Conservation (phyloP, 306 rosid species). For the Quercus wislizeni region DNA sequence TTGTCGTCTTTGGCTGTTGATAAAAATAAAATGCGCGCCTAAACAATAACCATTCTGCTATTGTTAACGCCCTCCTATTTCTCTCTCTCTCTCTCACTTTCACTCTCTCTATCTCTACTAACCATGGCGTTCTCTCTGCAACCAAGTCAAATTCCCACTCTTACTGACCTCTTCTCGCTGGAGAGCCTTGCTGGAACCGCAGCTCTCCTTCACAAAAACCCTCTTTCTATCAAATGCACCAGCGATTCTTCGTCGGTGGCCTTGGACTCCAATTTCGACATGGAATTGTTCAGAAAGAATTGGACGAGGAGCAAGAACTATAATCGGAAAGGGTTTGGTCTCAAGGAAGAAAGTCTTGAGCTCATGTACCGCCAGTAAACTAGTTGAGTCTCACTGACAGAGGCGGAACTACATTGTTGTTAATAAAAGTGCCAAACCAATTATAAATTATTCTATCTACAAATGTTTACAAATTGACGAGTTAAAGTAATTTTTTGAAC, state of each 20-base stretch:
- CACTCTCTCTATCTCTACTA: neutral
- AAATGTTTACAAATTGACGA: too few species aligned
- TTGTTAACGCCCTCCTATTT: neutral
- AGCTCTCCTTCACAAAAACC: constrained; percentile 8
- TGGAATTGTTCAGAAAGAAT: constrained; percentile 80
- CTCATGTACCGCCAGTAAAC: constrained; percentile 92
- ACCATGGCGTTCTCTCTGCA: constrained; percentile 45
- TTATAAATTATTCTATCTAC: too few species aligned
- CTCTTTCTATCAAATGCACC: constrained; percentile 55
- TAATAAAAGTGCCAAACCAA: too few species aligned
- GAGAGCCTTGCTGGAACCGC: constrained; percentile 21
- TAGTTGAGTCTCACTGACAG: constrained; percentile 35
- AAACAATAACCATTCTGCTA: neutral
- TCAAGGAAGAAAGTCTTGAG: constrained; percentile 75
- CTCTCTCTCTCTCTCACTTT: neutral
- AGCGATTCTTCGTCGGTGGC: constrained; percentile 40
- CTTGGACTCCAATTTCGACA: constrained; percentile 61
- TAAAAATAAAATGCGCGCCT: constrained; percentile 18
- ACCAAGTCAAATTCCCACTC: constrained; percentile 50
- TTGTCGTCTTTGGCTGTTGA: too few species aligned
- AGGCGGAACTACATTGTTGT: too few species aligned
- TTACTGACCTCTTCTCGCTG: constrained; percentile 37
- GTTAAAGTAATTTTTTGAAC: too few species aligned
- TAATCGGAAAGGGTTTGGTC: constrained; percentile 81
- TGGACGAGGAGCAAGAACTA: constrained; percentile 77